These are phyloP conservation scores for Atkinsonella texensis DNA, from an alignment of 2,329 filamentous ascomycete species.

Conservation along the genomic window DNA sequence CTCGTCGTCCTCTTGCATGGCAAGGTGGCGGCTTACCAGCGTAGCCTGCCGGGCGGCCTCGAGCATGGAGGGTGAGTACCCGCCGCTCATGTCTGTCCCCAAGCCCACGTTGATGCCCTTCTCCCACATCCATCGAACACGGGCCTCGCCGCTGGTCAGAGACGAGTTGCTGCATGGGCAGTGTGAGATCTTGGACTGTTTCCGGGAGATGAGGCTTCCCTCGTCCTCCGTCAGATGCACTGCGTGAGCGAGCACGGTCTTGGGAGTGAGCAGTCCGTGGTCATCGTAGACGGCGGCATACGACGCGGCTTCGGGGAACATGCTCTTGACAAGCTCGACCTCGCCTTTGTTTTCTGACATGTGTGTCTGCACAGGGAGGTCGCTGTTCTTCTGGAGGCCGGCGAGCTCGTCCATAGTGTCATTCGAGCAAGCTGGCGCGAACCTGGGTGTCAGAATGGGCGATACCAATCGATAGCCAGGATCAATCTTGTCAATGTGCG, in stretches of 20 bases:
- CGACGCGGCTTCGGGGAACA: constrained; percentile 52
- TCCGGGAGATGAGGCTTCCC: constrained; percentile 45
- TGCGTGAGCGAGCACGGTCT: constrained; percentile 77
- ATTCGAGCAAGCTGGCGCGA: constrained; percentile 49
- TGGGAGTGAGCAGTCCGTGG: constrained; percentile 52
- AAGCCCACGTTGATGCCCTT: constrained; percentile 69
- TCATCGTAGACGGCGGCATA: constrained; percentile 76
- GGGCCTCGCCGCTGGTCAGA: constrained; percentile 66
- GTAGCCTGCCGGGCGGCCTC: constrained; percentile 73
- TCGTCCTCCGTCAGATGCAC: constrained; percentile 64
- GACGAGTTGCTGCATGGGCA: constrained; percentile 81
- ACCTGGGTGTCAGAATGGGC: constrained; percentile 69
- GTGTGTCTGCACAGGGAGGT: constrained; percentile 74
- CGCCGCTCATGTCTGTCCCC: constrained; percentile 84
- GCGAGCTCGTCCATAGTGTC: constrained; percentile 54
- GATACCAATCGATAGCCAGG: constrained; percentile 51
- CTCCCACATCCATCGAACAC: constrained; percentile 62
- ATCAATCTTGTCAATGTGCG: constrained; percentile 57
- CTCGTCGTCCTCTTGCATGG: constrained; percentile 34
- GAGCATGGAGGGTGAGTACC: constrained; percentile 70
- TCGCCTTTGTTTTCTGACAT: constrained; percentile 74
- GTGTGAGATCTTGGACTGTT: constrained; percentile 61
- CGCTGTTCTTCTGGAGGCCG: constrained; percentile 46
- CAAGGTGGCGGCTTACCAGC: constrained; percentile 62
- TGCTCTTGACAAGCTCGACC: constrained; percentile 52